Evolutionary conservation across 2,329 filamentous ascomycete species (phyloP).

Genomic region (Orbilia oligospora): DNA sequence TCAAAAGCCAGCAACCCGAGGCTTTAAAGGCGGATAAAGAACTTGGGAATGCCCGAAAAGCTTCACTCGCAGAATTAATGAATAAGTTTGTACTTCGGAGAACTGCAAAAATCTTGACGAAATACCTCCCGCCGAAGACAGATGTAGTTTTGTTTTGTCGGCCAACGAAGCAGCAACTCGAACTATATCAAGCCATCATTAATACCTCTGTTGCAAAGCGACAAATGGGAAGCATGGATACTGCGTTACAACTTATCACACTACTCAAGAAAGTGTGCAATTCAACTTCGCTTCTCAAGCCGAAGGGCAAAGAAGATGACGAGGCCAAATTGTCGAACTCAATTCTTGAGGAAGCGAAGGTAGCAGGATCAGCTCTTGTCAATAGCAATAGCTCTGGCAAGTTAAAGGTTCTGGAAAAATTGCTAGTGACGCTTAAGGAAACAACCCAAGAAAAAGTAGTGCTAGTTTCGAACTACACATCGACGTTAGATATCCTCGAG

Average conservation of each 20-base stretch:
- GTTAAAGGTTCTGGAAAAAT: constrained; percentile 76
- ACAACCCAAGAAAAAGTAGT: constrained; percentile 79
- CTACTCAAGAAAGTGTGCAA: constrained; percentile 82
- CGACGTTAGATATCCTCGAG: constrained; percentile 78
- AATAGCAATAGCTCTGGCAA: constrained; percentile 69
- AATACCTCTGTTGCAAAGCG: constrained; percentile 75
- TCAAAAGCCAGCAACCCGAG: constrained; percentile 76
- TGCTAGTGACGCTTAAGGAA: constrained; percentile 74
- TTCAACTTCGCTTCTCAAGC: constrained; percentile 75
- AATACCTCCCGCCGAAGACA: constrained; percentile 76
- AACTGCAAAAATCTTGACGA: constrained; percentile 76
- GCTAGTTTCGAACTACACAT: constrained; percentile 82
- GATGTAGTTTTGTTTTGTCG: constrained; percentile 78
- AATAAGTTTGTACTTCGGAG: constrained; percentile 77
- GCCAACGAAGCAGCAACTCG: constrained; percentile 74
- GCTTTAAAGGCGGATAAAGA: constrained; percentile 75
- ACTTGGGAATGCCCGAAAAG: constrained; percentile 74
- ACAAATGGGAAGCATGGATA: constrained; percentile 75
- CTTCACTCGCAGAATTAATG: constrained; percentile 75
- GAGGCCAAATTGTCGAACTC: constrained; percentile 70
- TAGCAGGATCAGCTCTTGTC: constrained; percentile 67
- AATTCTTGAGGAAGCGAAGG: constrained; percentile 65
- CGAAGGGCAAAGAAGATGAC: constrained; percentile 67
- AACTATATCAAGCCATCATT: constrained; percentile 76
- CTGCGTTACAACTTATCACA: constrained; percentile 78